Conservation (phyloP, 2,329 filamentous ascomycete genomes). For the Elsinoe fawcettii region DNA sequence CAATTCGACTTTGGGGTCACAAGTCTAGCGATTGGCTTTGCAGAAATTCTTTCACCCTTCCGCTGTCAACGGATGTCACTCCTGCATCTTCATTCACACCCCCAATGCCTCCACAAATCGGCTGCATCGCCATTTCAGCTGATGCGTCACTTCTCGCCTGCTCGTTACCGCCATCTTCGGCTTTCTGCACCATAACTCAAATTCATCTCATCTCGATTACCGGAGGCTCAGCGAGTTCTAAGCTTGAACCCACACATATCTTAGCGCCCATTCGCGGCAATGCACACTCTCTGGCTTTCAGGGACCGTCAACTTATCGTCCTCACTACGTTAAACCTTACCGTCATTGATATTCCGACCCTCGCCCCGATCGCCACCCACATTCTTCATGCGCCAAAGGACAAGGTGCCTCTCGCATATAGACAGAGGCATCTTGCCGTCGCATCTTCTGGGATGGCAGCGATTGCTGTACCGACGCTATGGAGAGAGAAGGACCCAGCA, state of each 20-base stretch:
- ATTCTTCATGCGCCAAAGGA: conserved; percentile 41
- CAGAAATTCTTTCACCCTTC: conserved; percentile 48
- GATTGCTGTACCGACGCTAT: not conserved
- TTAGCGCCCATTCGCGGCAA: conserved; percentile 45
- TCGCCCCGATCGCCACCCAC: conserved; percentile 62
- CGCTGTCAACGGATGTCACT: not conserved
- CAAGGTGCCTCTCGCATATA: conserved; percentile 59
- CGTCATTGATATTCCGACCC: conserved; percentile 77
- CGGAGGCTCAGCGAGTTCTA: conserved; percentile 28
- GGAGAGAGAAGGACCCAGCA: not conserved
- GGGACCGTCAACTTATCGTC: conserved; percentile 66
- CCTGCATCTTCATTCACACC: not conserved
- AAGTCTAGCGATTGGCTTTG: conserved; percentile 57
- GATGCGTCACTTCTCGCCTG: conserved; percentile 77
- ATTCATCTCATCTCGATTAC: conserved; percentile 67
- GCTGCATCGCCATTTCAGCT: conserved; percentile 68
- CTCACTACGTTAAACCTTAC: conserved; percentile 64
- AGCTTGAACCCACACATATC: conserved; percentile 52
- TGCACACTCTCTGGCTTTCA: conserved; percentile 56
- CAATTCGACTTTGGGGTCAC: conserved; percentile 74
- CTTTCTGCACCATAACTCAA: conserved; percentile 46
- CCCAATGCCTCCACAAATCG: conserved; percentile 35
- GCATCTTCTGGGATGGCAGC: not conserved
- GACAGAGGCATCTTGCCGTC: conserved; percentile 38
- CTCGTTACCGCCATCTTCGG: conserved; percentile 52